Percentiles rank a stretch among this genome's conserved stretches.
Conservation (phyloP, 306 rosid species). For the Pueraria montana region DNA sequence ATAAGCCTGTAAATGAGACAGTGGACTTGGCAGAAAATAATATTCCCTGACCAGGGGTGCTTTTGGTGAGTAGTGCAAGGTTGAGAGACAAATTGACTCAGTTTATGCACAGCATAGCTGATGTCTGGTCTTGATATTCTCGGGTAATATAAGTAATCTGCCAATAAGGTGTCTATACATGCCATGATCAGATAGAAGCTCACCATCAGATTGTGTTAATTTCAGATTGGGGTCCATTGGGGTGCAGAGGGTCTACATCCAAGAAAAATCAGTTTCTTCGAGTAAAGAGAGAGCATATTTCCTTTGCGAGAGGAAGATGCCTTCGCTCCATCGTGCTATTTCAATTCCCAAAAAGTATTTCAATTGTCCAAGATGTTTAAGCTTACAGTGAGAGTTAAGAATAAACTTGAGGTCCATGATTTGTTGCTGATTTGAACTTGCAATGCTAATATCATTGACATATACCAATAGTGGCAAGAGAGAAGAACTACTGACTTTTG, state of each 20-base stretch:
- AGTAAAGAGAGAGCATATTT: not conserved
- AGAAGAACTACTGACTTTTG: too few species aligned
- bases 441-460: too few species aligned
- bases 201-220: not conserved
- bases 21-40: not conserved
- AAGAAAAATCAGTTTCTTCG: not conserved
- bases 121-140: constrained; percentile 6
- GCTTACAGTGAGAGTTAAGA: not conserved
- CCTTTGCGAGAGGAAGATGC: not conserved
- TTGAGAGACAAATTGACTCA: not conserved
- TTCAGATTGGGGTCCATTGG: not conserved
- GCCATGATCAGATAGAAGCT: not conserved
- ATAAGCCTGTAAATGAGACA: not conserved
- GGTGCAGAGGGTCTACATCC: not conserved
- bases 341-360: not conserved
- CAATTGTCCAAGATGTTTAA: not conserved
- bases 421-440: too few species aligned
- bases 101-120: not conserved
- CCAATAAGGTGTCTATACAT: not conserved
- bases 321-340: not conserved
- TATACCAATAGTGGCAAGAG: too few species aligned
- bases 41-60: not conserved
- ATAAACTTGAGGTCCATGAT: not conserved
- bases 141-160: not conserved
- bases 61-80: not conserved